Conservation (phyloP, 1,139 yeast genomes). For the Taiozyma sp. region DNA sequence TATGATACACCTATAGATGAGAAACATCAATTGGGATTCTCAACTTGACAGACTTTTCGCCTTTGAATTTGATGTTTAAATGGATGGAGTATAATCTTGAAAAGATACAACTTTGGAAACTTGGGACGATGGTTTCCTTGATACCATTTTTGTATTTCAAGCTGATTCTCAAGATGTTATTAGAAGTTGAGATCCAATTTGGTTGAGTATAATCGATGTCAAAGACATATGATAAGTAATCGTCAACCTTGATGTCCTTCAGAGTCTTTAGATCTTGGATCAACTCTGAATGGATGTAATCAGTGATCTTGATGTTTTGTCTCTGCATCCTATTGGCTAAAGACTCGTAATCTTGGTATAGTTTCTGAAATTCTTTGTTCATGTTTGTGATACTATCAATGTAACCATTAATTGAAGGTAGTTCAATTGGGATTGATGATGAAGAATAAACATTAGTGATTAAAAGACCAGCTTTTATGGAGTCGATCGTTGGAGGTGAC, state of each 20-base stretch:
- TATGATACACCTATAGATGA: not conserved
- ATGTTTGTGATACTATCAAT: conserved; percentile 6
- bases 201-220: conserved; percentile 1
- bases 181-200: not conserved
- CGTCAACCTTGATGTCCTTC: conserved; percentile 15
- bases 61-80: conserved; percentile 28
- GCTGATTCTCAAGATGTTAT: conserved; percentile 19
- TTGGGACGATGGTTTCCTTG: conserved; percentile 46
- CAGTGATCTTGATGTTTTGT: conserved; percentile 3
- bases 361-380: conserved; percentile 8
- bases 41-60: conserved; percentile 24
- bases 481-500: conserved; percentile 17
- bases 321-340: not conserved
- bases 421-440: conserved; percentile 23
- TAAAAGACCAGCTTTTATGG: conserved; percentile 12
- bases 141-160: conserved; percentile 26
- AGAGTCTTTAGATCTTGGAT: conserved; percentile 18
- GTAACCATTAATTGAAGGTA: conserved; percentile 16
- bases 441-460: conserved; percentile 20
- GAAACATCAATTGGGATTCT: conserved; percentile 28
- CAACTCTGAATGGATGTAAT: conserved; percentile 9
- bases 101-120: conserved; percentile 51
- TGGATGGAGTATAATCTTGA: conserved; percentile 45
- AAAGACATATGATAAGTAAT: conserved; percentile 6
- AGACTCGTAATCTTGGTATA: conserved; percentile 1